Base-by-base conservation (phyloP, 140 eudicot species). In the Anethum foeniculum region DNA sequence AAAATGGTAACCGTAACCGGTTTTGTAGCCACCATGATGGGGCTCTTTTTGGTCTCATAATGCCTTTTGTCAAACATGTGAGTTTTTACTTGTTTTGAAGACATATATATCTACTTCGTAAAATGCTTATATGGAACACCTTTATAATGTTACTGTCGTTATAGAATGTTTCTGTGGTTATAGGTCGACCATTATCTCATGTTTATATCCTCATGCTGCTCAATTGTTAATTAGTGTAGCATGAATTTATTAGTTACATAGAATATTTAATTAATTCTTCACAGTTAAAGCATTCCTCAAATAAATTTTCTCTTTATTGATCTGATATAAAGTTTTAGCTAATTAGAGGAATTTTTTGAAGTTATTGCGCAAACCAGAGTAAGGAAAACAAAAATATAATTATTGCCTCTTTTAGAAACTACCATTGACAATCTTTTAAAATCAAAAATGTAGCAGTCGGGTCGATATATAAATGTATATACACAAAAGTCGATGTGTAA, bases 11-110 rank as follows among this genome's bases (percentile, higher is more conserved):
- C 32, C 91, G 86, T 75, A 90, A 91, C 81, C 85, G 93, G 79
- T 93, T 93, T 85, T 93, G 88, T 77, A 93, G 91, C 76, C 98
- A 91, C 48, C 89, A 97, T 84, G 98, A 93, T 85, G 98, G 98
- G 8, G 98, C 98, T 47, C 81, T 91, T 75, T 93, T 93, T 87
- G 97, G 97, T 65, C 90, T 93, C 43, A 39, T 39, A 6, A 39
- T 39, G 43, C 43, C 43, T 39, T 39, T 39, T 39, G 43, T 39
- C 43, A 93, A 88, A 81, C 90, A 3, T 51, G 96, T 93, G 79
- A 90, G 96, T 82, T 23, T 48, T 48, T 15, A 48, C 18, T 48
- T 48, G 18, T 48, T 2, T 15, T 23, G 36, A 12, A 48, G 4
- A 15, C 18, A 48, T 48, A 48, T 12, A 48, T 48, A 2, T 47